Percentiles rank a stretch among this genome's conserved stretches.
phyloP scores from a whole-genome alignment of 2,329 filamentous ascomycete species.

The Phialophora macrospora region DNA sequence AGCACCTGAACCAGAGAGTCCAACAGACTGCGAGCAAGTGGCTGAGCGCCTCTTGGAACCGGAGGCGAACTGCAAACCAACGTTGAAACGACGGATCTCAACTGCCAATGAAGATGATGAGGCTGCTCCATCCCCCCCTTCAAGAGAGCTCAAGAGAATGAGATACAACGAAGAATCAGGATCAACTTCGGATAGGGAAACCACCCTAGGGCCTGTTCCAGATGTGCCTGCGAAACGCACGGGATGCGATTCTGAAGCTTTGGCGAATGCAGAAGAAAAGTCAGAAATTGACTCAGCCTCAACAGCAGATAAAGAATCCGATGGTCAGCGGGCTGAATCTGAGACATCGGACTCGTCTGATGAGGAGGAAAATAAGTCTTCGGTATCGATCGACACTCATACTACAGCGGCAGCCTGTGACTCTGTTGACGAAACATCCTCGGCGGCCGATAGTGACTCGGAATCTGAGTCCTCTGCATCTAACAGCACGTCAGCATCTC shows the following conservation, averaged over 20 bases:
- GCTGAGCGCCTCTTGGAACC: not conserved
- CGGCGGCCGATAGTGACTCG: not conserved
- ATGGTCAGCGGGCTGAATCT: not conserved
- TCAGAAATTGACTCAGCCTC: not conserved
- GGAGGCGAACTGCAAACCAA: not conserved
- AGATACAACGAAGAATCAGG: not conserved
- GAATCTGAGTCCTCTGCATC: not conserved
- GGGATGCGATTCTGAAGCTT: not conserved
- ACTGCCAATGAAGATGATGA: slow-evolving; percentile 3
- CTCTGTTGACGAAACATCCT: not conserved
- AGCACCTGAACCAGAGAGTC: slow-evolving; percentile 26
- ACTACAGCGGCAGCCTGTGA: not conserved
- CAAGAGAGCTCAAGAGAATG: not conserved
- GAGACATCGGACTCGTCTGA: slow-evolving; percentile 1
- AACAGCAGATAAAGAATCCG: not conserved
- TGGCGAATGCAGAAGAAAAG: not conserved
- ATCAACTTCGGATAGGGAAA: not conserved
- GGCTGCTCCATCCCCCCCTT: not conserved
- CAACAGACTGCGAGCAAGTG: not conserved
- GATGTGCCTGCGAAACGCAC: not conserved
- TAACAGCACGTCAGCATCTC: not conserved
- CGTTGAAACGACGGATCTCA: slow-evolving; percentile 9
- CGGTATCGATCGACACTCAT: not conserved
- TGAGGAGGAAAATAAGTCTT: not conserved
- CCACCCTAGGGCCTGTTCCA: not conserved